These are phyloP conservation scores for Erodium maritimum DNA, from an alignment of 345 rosid genomes.

Conservation along the genomic window DNA sequence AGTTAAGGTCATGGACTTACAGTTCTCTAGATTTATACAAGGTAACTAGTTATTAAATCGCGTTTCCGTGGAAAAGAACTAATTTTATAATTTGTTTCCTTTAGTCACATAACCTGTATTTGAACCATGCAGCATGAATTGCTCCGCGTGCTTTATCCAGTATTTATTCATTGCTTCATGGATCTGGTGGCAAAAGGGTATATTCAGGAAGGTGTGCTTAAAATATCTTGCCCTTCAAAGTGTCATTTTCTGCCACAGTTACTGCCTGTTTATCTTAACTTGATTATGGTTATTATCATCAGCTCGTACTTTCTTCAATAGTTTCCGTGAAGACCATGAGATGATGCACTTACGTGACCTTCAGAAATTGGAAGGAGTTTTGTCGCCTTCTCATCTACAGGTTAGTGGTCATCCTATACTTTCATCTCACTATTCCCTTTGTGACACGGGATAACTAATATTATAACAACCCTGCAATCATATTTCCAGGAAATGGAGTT, in stretches of 20 bases:
- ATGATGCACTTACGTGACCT: conserved; percentile 80
- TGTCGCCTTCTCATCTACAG: conserved; percentile 87
- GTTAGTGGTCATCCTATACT: conserved; percentile 21
- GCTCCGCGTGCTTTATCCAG: conserved; percentile 94
- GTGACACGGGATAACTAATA: not conserved
- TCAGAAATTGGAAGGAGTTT: conserved; percentile 90
- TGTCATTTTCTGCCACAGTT: not conserved
- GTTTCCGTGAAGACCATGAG: conserved; percentile 80
- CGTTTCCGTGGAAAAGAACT: not conserved
- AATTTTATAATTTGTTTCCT: not conserved
- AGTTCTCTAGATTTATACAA: conserved; percentile 78
- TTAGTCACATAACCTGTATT: conserved; percentile 1
- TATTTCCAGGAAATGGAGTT: conserved; percentile 83
- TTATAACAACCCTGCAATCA: not conserved
- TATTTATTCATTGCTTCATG: conserved; percentile 86
- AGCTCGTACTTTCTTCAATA: conserved; percentile 70
- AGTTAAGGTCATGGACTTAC: conserved; percentile 76
- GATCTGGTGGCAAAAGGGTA: conserved; percentile 76
- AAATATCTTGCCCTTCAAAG: conserved; percentile 1
- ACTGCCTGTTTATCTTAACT: conserved; percentile 1
- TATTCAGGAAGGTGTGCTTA: conserved; percentile 58
- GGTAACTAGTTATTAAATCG: conserved; percentile 21
- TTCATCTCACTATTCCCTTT: not conserved
- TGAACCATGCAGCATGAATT: conserved; percentile 65
- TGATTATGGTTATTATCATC: conserved; percentile 11